Percentiles rank a stretch among this genome's conserved stretches.
Conservation (phyloP, 164 flowering plant genomes). For the Umbilicus rupestris region DNA sequence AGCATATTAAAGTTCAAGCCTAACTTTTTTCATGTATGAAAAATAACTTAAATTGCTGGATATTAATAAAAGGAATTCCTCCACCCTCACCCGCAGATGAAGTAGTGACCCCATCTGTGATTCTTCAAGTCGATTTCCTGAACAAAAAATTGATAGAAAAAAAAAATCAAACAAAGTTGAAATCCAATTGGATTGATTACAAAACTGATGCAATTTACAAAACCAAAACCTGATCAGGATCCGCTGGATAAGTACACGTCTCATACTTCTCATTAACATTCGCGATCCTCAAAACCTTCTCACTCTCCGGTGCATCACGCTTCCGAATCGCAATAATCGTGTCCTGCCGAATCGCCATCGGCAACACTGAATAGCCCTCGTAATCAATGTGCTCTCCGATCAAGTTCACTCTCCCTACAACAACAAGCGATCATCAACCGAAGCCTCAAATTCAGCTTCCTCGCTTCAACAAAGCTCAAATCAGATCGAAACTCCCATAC, state of each 20-base stretch:
- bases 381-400: constrained; percentile 97
- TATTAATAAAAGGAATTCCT: background rate
- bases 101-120: constrained; percentile 96
- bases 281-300: constrained; percentile 9
- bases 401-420: constrained; percentile 91
- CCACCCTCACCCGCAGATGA: constrained; percentile 70
- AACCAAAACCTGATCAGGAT: background rate
- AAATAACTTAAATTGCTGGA: too few species aligned
- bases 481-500: constrained; percentile 16
- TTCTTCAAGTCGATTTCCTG: constrained; percentile 93
- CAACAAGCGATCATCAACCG: background rate
- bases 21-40: too few species aligned
- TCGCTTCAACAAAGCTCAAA: background rate
- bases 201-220: too few species aligned
- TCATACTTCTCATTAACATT: constrained; percentile 3
- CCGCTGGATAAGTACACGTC: background rate
- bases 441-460: background rate
- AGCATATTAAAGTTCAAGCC: background rate
- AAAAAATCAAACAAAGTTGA: background rate
- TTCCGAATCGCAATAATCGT: constrained; percentile 80
- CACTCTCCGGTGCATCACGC: constrained; percentile 25
- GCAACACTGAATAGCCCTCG: constrained; percentile 95
- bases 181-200: background rate
- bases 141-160: constrained; percentile 5
- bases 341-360: constrained; percentile 97